Conservation (phyloP, 2,329 filamentous ascomycete species). For the Monosporascus sp. region DNA sequence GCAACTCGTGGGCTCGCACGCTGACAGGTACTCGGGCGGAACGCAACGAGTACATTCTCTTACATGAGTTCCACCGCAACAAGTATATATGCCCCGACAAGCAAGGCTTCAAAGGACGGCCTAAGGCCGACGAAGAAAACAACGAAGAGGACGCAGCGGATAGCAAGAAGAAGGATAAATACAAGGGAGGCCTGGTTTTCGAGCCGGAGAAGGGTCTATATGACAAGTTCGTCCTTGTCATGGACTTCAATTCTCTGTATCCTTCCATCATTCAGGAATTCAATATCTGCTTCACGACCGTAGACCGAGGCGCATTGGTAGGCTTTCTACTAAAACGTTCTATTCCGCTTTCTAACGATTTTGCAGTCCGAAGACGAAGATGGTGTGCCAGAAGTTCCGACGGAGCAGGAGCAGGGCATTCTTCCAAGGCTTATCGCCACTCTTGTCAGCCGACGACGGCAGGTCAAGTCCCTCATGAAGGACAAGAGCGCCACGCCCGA, state of each 20-base stretch:
- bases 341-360: conserved; percentile 24
- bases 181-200: conserved; percentile 96
- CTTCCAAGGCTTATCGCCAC: conserved; percentile 87
- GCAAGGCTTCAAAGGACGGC: conserved; percentile 70
- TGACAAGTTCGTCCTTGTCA: conserved; percentile 96
- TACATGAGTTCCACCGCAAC: conserved; percentile 93
- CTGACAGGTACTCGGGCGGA: conserved; percentile 93
- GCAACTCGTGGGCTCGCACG: conserved; percentile 96
- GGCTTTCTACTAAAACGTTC: conserved; percentile 27
- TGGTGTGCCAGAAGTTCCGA: conserved; percentile 79
- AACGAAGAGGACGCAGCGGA: conserved; percentile 64
- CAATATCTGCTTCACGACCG: conserved; percentile 99
- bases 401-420: conserved; percentile 73
- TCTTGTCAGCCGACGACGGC: conserved; percentile 78
- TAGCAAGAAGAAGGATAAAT: conserved; percentile 97
- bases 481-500: conserved; percentile 80
- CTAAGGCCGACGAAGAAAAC: conserved; percentile 66
- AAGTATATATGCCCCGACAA: conserved; percentile 99
- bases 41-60: conserved; percentile 97
- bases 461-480: conserved; percentile 98
- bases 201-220: conserved; percentile 97
- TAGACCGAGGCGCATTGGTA: conserved; percentile 71
- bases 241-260: conserved; percentile 99
- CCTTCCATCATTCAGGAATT: conserved; percentile 98
- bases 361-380: conserved; percentile 72